These are phyloP conservation scores for Epichloe amarillans DNA, from an alignment of 2,329 filamentous ascomycete species.

Conservation along the genomic window DNA sequence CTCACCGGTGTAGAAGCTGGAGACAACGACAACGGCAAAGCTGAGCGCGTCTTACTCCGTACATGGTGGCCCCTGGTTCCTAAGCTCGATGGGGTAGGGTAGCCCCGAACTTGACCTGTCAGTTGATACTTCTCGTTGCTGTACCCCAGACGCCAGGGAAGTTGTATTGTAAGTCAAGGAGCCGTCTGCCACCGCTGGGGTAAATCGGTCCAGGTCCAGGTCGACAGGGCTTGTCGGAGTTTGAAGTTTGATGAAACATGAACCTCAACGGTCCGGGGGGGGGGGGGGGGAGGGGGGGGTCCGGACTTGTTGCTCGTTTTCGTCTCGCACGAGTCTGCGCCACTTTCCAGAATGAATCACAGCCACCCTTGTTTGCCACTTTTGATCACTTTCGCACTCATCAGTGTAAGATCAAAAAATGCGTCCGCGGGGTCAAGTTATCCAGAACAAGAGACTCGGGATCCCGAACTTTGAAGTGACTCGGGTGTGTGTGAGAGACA, in stretches of 20 bases:
- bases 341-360: not conserved
- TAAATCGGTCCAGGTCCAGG: not conserved
- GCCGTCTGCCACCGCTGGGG: not conserved
- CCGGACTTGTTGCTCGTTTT: not conserved
- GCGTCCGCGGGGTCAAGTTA: not conserved
- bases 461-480: not conserved
- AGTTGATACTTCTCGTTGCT: not conserved
- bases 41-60: not conserved
- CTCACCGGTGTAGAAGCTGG: not conserved
- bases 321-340: not conserved
- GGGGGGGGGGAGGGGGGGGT: too few species aligned
- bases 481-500: not conserved
- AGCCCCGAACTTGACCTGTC: slow-evolving; percentile 1
- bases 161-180: not conserved
- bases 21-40: not conserved
- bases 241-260: slow-evolving; percentile 2
- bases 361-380: not conserved
- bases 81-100: not conserved
- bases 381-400: not conserved
- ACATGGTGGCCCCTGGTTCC: not conserved
- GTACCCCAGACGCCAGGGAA: not conserved
- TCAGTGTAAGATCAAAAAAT: not conserved
- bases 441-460: not conserved
- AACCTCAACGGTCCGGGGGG: not conserved
- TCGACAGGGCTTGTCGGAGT: not conserved